Evolutionary conservation across 192 early-diverging fungal species (phyloP), one percentile per base, ranked within the genome.

Genomic region (Umbelopsis vinacea): DNA sequence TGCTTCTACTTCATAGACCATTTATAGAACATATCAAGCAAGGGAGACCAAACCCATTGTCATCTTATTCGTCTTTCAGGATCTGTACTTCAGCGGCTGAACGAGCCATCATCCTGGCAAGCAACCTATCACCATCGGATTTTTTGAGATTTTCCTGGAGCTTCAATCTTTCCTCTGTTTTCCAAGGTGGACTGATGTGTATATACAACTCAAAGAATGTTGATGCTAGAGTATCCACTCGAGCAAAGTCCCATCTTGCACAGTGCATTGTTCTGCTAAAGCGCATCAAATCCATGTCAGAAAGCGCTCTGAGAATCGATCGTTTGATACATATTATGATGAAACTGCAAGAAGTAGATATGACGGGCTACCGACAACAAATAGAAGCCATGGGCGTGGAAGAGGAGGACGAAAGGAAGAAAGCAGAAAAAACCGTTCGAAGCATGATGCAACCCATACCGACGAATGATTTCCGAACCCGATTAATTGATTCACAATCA

Each of bases 1-100:
- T 81, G 24, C 53, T 81, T 15, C 48, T 81, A 17, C 73, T 81
- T 9, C 79, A 81, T 75, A 68, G 79, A 45, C 79, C 79, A 15
- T 81, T 81, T 53, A 77, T 81, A 24, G 78, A 75, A 54, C 52
- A 52, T 14, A 29, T 52, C 12, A 52, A 45, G 4, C 29, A 52
- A 46, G 57, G 69, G 10, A 74, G 74, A 29, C 22, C 55, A 1
- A 74, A 74, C 10, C 63, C 68, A 10, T 6, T 66, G 22, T 68
- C 77, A 1, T 67, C 73, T 0, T 79, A 79, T 29, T 79, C 77
- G 0, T 79, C 77, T 0, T 79, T 79, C 38, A 40, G 72, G 4
- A 79, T 79, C 24, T 73, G 77, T 43, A 74, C 69, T 2, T 74
- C 73, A 74, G 77, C 77, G n/a, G 77, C 77, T 7, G 74, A 69